Evolutionary conservation across 139 green algal genomes (phyloP), one percentile per base, ranked within the genome.

Genomic region (Raphidocelis subcapitata): DNA sequence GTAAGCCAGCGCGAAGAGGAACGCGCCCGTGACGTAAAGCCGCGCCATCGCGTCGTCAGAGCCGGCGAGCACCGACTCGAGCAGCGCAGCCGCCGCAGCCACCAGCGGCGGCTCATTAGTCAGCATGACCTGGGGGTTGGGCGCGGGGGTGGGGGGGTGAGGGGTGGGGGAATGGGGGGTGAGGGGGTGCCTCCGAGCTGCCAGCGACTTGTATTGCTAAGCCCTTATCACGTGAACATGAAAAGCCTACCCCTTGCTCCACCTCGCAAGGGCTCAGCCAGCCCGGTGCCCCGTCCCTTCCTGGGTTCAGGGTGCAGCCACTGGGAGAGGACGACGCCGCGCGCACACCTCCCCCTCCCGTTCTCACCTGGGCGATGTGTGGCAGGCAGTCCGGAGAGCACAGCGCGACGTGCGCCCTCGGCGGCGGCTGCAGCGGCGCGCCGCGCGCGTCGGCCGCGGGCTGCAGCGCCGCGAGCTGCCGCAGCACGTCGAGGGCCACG

Each of bases 1-100:
- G 80, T 98, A 98, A 3, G 90, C 85, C 24, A 98, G 81, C 0
- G 74, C 79, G 62, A 98, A 98, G 81, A 94, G 96, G 72, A 93
- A 93, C 2, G 69, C 81, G n/a, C 94, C 94, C 1, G 92, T 98
- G 32, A 84, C 79, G 80, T 97, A 95, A 55, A 98, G 84, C 29
- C 80, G 71, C 1, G 77, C 67, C 67, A 97, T 82, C 35, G 84
- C 88, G 3, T 76, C 76, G 15, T 59, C 12, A 28, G 79, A 88
- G 79, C 92, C 82, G 5, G 66, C 49, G 73, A 94, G 75, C n/a
- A 94, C 75, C 0, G 33, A 57, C 46, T 84, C 56, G 68, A 98
- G 74, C 59, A 98, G 82, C 24, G 46, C 26, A 2, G 80, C 82
- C 18, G 86, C 76, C 28, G 52, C 68, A 0, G 85, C 68, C 31